phyloP scores from a whole-genome alignment of 2,329 filamentous ascomycete genomes.

The Phialophora verrucosa region DNA sequence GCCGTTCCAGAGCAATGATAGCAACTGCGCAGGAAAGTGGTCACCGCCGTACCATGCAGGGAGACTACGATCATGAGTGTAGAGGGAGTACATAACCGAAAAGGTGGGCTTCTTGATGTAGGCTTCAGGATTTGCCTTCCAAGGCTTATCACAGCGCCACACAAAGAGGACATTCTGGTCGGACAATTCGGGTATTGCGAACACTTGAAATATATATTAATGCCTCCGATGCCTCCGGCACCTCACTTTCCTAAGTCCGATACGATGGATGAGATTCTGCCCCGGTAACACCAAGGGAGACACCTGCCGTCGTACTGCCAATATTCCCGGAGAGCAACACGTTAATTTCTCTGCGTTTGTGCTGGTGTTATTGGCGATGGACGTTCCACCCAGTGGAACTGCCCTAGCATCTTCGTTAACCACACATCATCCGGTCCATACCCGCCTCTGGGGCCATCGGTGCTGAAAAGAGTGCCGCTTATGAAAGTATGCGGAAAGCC shows the following conservation, averaged over 20 bases:
- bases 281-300: background rate
- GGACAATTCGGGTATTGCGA: background rate
- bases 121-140: background rate
- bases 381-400: background rate
- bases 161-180: background rate
- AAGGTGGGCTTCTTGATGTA: no score
- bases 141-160: background rate
- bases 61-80: background rate
- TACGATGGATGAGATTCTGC: background rate
- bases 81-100: background rate
- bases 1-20: background rate
- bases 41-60: no score
- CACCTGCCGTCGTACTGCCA: no score
- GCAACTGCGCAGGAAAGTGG: background rate
- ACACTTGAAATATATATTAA: background rate
- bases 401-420: slow-evolving; percentile 1
- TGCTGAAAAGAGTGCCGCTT: background rate
- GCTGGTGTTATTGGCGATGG: background rate
- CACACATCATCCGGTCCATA: slow-evolving; percentile 2
- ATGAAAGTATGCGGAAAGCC: slow-evolving; percentile 56
- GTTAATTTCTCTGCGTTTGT: background rate
- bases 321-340: background rate
- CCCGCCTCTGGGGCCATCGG: background rate
- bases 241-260: background rate
- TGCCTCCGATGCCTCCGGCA: background rate